Base-by-base conservation (phyloP, 176 grass and related monocot species). In the Musa troglodytarum region DNA sequence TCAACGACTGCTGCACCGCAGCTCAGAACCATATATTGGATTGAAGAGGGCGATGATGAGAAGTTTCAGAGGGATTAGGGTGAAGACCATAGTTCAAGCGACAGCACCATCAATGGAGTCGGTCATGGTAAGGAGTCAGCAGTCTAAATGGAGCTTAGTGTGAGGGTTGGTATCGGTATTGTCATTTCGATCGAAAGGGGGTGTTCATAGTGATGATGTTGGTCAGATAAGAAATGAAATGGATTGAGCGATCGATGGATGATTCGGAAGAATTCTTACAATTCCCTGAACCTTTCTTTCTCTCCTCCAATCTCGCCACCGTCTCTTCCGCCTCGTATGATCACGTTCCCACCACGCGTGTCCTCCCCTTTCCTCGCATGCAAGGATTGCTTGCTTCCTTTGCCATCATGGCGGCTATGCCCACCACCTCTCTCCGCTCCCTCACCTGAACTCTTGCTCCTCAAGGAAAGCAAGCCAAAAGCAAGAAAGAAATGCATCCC, bases 381-480 rank as follows among this genome's bases (percentile, higher is more conserved):
- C 63, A 65, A 1, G n/a, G 17, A 65, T 12, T 65, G 13, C 63
- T 26, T 20, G 1, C 63, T 26, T 26, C 14, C 23, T 65, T 65
- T 9, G 8, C 63, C 10, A 65, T 65, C 21, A 65, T 65, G 63
- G 22, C 63, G 63, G 11, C 23, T 8, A 9, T 20, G 10, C 22
- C 22, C 63, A 13, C 23, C 22, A 14, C 13, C 63, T 61, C 16
- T 61, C n/a, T 61, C 57, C n/a, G 34, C 34, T 43, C 34, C 57
- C 57, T n/a, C 57, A n/a, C 57, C 7, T 61, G 65, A 66, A 79
- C 19, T 8, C 82, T 83, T 83, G 49, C 68, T 68, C 74, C 29
- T 74, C 58, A 83, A 83, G 76, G 53, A 75, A 83, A 74, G 76
- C 68, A 72, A 78, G 56, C 82, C 26, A 78, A 66, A 69, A 83